Percentiles rank a stretch among this genome's conserved stretches.
Evolutionary conservation across 495 filamentous ascomycete genomes (phyloP).

Genomic region (Penicillium daleae): DNA sequence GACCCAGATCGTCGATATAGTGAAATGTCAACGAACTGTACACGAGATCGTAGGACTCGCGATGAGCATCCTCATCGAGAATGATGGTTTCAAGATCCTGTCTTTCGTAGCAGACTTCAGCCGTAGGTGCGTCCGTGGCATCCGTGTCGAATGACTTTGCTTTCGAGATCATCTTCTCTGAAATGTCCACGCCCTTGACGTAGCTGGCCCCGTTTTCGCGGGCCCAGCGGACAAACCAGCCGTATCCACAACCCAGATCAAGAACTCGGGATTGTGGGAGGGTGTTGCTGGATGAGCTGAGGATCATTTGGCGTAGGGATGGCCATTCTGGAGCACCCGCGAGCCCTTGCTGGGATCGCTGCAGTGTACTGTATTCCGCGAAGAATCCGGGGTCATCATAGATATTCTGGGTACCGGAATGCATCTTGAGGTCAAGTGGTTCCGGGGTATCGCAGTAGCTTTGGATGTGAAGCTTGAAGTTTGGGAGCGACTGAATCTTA

Average conservation of each 20-base stretch:
- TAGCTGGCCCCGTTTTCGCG: constrained; percentile 16
- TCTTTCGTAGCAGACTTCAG: constrained; percentile 4
- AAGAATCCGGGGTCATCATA: constrained; percentile 32
- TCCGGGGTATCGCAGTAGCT: not conserved
- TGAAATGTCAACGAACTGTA: constrained; percentile 31
- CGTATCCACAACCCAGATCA: constrained; percentile 32
- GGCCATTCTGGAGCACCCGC: constrained; percentile 30
- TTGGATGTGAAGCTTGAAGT: not conserved
- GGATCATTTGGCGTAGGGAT: constrained; percentile 21
- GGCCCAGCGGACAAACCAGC: constrained; percentile 33
- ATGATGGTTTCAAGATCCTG: constrained; percentile 10
- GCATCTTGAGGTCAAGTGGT: not conserved
- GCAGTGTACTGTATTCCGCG: constrained; percentile 23
- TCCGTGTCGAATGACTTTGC: constrained; percentile 22
- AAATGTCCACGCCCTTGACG: constrained; percentile 26
- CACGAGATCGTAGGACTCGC: constrained; percentile 22
- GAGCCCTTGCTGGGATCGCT: constrained; percentile 28
- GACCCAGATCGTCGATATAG: constrained; percentile 26
- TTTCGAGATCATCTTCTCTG: constrained; percentile 26
- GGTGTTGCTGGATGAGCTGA: not conserved
- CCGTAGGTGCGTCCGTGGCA: not conserved
- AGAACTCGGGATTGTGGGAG: constrained; percentile 13
- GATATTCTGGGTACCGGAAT: constrained; percentile 25
- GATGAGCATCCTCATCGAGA: not conserved
- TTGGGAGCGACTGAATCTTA: not conserved